phyloP scores from a whole-genome alignment of 352 stramenopile genomes.

The Pythium rishiriense region DNA sequence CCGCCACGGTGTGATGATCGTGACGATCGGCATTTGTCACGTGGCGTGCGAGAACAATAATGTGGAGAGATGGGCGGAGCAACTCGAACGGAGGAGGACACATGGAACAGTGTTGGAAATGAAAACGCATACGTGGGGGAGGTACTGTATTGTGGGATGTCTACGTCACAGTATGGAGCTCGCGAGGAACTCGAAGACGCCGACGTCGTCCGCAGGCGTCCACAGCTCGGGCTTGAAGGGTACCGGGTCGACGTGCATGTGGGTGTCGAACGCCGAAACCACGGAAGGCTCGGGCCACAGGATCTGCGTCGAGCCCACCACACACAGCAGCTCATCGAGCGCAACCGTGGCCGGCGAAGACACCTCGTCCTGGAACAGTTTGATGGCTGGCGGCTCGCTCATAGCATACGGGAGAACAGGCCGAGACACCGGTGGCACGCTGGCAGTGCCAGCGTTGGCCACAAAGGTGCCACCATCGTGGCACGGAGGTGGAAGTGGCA shows the following conservation, averaged over 20 bases:
- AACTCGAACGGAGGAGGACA: neutral
- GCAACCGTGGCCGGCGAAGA: neutral
- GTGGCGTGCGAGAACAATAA: neutral
- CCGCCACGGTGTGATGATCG: too few relatives aligned
- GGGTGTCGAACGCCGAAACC: neutral
- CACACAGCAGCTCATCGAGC: neutral
- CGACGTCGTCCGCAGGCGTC: neutral
- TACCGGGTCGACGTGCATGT: neutral
- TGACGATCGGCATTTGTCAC: neutral
- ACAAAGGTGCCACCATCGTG: too few relatives aligned
- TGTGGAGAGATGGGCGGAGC: neutral
- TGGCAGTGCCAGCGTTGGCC: neutral
- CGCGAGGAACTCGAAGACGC: neutral
- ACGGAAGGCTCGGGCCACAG: neutral
- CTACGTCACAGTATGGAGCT: neutral
- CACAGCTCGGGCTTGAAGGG: neutral
- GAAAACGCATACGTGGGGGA: neutral
- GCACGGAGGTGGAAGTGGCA: too few relatives aligned
- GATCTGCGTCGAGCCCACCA: neutral
- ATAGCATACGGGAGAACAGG: neutral
- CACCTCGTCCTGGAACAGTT: neutral
- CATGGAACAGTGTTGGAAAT: neutral
- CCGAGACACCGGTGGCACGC: too few relatives aligned
- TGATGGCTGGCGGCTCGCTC: neutral
- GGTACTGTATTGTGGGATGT: neutral